Base-by-base conservation (phyloP, 1,284 basidiomycete species). In the Sporisorium scitamineum region DNA sequence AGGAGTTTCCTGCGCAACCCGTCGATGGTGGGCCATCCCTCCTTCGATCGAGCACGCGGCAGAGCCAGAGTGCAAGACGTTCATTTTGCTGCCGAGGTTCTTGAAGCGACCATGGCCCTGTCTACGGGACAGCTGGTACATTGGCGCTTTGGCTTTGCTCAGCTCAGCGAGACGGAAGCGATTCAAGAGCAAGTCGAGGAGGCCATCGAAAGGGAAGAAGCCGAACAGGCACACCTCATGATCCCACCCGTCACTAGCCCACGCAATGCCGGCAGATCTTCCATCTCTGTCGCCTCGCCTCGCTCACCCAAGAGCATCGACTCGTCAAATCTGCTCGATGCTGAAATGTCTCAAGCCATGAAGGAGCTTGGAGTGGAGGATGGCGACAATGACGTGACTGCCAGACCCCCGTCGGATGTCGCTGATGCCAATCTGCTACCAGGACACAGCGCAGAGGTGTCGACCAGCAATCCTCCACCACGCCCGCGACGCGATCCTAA, bases 91-190 rank as follows among this genome's bases (percentile, higher is more conserved):
- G 54, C 80, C 47, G 81, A 84, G 27, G 75, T 78, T 22, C 64
- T 80, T 16, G 82, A 84, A 45, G 42, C 73, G 14, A 76, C 63
- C 20, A 57, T 82, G 1, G 58, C 64, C 1, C 73, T 84, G 9
- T 66, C 72, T 0, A 75, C 77, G 9, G 82, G 82, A 13, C 76
- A 80, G 52, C 34, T 80, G 20, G 22, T 83, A 4, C 77, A 81
- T 41, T 71, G 55, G 53, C 62, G 70, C 24, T 81, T 65, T 34
- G 76, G 61, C 13, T 80, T 77, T 53, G 79, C 79, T 18, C 61
- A 65, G 26, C 67, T 77, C 37, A 71, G 71, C 56, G 71, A 80
- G 63, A 78, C 75, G 5, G 57, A 68, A n/a, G 70, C 61, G 6
- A 54, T 81, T 26, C 54, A 74, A 3, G 76, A 72, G 27, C 71